phyloP scores from a whole-genome alignment of 1,284 basidiomycete genomes.

The Crepidotus sp. region DNA sequence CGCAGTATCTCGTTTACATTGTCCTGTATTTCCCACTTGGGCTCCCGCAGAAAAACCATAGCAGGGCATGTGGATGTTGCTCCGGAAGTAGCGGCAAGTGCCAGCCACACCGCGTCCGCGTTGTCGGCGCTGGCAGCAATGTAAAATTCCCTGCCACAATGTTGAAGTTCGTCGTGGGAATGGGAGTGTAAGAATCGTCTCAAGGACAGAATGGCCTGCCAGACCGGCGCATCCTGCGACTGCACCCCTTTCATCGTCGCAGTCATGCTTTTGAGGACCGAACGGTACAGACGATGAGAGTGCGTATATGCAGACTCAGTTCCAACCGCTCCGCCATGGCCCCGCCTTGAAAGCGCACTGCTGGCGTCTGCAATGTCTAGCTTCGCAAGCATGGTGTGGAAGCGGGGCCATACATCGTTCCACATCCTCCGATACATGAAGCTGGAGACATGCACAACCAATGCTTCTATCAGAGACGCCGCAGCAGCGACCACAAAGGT shows the following conservation, averaged over 20 bases:
- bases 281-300: conserved; percentile 67
- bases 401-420: conserved; percentile 86
- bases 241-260: conserved; percentile 57
- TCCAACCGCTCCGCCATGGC: conserved; percentile 39
- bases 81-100: conserved; percentile 49
- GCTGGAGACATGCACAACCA: conserved; percentile 62
- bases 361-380: conserved; percentile 52
- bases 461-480: conserved; percentile 57
- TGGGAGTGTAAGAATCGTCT: conserved; percentile 63
- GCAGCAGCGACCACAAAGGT: conserved; percentile 73
- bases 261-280: conserved; percentile 65
- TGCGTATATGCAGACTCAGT: conserved; percentile 67
- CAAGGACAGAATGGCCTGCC: conserved; percentile 71
- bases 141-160: conserved; percentile 58
- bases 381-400: conserved; percentile 48
- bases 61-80: conserved; percentile 26
- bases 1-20: conserved; percentile 44
- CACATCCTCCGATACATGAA: conserved; percentile 80
- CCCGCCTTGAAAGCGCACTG: conserved; percentile 56
- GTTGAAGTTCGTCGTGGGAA: conserved; percentile 67
- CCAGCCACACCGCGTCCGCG: conserved; percentile 77
- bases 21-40: conserved; percentile 50
- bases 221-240: conserved; percentile 58
- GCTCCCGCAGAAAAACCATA: conserved; percentile 43
- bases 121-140: conserved; percentile 50